Evolutionary conservation across 345 rosid genomes (phyloP), one percentile per base, ranked within the genome.

Genomic region (Xanthoceras sorbifolium): DNA sequence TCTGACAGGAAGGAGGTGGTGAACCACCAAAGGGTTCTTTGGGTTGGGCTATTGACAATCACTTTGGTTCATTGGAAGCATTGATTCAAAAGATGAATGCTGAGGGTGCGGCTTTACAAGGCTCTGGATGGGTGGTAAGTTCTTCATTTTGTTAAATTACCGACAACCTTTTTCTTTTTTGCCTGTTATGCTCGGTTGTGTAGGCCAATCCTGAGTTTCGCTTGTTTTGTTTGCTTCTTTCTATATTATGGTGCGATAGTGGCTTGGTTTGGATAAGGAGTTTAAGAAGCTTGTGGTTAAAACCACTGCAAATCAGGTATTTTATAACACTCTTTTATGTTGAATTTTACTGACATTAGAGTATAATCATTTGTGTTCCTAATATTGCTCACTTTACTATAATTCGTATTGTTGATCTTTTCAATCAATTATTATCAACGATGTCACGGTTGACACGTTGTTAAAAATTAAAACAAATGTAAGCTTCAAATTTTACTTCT

Each of bases 71-170:
- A 54, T 50, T 93, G n/a, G 97, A 96, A 60, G 85, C 86, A 66
- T 79, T 96, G 84, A 84, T 92, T 22, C 84, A 89, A 31, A 96
- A 92, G 82, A 93, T 93, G 88, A 93, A 44, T 74, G 81, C 94
- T n/a, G 97, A 96, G 80, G 98, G 98, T 84, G 97, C 97, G 81
- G 94, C 97, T 76, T 4, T 96, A 28, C 99, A 96, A 85, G 99
- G 99, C 66, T 96, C 98, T 11, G 99, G 99, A 82, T 96, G 99
- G 99, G 97, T 96, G 97, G 98, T 93, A 75, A 77, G 97, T 77
- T 64, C 1, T 80, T 81, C 52, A 42, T 20, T 31, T 68, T 67
- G 14, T 40, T 32, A 20, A 9, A 20, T 63, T 61, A 55, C n/a
- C 23, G 15, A 5, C 17, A 48, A 31, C 46, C 29, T 73, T 74